Evolutionary conservation across 1,284 basidiomycete species (phyloP), one percentile per base, ranked within the genome.

Genomic region (Tilletia indica): DNA sequence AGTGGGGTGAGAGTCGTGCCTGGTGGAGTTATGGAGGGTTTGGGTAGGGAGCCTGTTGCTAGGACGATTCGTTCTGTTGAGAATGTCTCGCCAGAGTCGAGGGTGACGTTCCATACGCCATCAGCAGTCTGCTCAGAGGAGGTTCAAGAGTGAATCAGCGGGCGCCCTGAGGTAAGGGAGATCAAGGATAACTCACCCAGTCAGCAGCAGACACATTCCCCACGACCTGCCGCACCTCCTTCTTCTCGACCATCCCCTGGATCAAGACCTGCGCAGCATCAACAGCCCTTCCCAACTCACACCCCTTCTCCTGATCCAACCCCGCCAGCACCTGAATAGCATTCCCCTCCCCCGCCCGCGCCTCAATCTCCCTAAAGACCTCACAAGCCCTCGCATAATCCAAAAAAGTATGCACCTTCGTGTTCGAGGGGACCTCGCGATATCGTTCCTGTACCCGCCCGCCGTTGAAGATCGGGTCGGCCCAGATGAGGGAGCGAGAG

Each of bases 401-500:
- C 19, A 63, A 31, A 31, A 63, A 63, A 9, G 58, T 63, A 31
- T 63, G 58, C 9, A 63, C 58, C 19, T 63, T 63, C 21, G 58
- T 63, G 58, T 63, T 63, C 25, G 58, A 63, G 58, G 58, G 58
- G 21, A 63, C 58, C 19, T 63, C 58, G 2, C 58, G 58, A 31
- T 63, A 63, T 38, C 36, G 21, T 36, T 63, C 58, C 34, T 63
- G 58, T 16, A 63, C 58, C 12, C 58, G 58, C 0, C 58, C 58
- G 1, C 58, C 58, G 58, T 63, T 63, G 58, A 63, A 63, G 25
- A 63, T 31, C 1, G 58, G 58, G 58, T 63, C 58, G 58, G 36
- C 58, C 58, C 58, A 63, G 31, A 38, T 63, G 21, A 63, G 58
- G 25, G 58, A 63, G 51, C 58, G 58, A 19, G 51, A 54, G 51